A percentile compares a stretch with the other conserved stretches of the same genome.
These are phyloP conservation scores for Barnettozyma wickerhamii DNA, from an alignment of 805 yeast species.

Conservation along the genomic window DNA sequence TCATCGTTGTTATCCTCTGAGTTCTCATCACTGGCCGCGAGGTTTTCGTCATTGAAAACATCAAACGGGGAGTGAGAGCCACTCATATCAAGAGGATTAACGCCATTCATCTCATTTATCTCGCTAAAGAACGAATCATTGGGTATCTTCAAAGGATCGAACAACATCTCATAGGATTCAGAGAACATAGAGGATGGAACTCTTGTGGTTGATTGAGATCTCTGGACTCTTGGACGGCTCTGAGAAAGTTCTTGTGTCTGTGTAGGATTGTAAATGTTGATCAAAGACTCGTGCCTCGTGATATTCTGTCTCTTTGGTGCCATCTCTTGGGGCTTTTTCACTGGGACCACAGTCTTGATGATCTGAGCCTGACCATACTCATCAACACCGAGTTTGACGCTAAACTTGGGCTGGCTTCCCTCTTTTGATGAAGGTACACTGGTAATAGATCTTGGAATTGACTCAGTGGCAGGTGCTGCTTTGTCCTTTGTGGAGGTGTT, in stretches of 20 bases:
- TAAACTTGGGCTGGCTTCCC: slow-evolving; percentile 6
- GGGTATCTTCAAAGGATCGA: slow-evolving; percentile 22
- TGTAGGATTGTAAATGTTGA: slow-evolving; percentile 8
- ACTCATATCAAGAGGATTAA: background rate
- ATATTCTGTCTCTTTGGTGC: slow-evolving; percentile 6
- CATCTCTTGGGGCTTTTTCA: slow-evolving; percentile 1
- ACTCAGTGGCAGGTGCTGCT: background rate
- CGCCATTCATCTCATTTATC: slow-evolving; percentile 11
- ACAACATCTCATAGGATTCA: slow-evolving; percentile 16
- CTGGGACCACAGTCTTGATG: slow-evolving; percentile 8
- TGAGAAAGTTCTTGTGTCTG: background rate
- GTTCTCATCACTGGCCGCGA: slow-evolving; percentile 9
- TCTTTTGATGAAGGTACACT: background rate
- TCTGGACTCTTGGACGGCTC: slow-evolving; percentile 4
- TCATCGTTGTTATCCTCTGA: slow-evolving; percentile 17
- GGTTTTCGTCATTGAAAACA: slow-evolving; percentile 5
- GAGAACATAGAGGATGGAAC: slow-evolving; percentile 12
- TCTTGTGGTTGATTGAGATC: slow-evolving; percentile 15
- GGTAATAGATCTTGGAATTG: background rate
- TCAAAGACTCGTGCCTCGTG: slow-evolving; percentile 22
- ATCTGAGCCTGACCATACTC: slow-evolving; percentile 25
- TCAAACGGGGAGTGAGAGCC: slow-evolving; percentile 2
- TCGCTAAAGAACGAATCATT: slow-evolving; percentile 19
- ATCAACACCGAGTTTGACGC: slow-evolving; percentile 19
- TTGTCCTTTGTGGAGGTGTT: background rate